Percentiles rank a stretch among this genome's conserved stretches.
These are phyloP conservation scores for Solanum neorickii DNA, from an alignment of 257 asterid species.

Conservation along the genomic window DNA sequence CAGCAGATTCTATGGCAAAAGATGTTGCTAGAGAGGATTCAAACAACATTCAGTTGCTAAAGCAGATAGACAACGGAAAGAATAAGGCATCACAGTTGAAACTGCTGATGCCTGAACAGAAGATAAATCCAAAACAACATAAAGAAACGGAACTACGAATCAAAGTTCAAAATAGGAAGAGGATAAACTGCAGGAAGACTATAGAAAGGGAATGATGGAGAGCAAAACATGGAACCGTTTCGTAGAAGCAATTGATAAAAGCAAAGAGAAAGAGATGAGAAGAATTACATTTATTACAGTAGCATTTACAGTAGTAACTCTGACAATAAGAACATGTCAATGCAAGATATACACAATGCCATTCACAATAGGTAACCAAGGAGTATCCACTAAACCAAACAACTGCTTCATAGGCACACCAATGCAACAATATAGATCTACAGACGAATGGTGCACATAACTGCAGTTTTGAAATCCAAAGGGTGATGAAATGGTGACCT, in stretches of 20 bases:
- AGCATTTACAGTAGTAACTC: background rate
- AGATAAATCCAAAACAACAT: background rate
- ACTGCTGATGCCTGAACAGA: background rate
- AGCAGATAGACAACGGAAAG: background rate
- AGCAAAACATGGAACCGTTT: background rate
- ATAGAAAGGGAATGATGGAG: background rate
- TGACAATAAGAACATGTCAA: background rate
- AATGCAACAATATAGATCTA: constrained; percentile 17
- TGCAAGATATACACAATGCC: background rate
- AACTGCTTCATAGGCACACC: background rate
- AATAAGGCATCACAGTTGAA: background rate
- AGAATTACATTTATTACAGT: background rate
- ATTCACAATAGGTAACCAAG: background rate
- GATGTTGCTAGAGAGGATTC: background rate
- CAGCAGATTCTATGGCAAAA: background rate
- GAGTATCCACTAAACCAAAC: background rate
- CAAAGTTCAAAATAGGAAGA: background rate
- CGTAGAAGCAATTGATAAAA: background rate
- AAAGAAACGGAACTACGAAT: background rate
- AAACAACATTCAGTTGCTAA: background rate
- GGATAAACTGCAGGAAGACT: background rate
- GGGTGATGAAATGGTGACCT: constrained; percentile 55
- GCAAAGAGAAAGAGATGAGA: background rate
- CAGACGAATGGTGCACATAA: constrained; percentile 58
- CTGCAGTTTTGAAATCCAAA: constrained; percentile 60